Conservation (phyloP, 768 basidiomycete genomes). For the Aureoboletus auriporus region DNA sequence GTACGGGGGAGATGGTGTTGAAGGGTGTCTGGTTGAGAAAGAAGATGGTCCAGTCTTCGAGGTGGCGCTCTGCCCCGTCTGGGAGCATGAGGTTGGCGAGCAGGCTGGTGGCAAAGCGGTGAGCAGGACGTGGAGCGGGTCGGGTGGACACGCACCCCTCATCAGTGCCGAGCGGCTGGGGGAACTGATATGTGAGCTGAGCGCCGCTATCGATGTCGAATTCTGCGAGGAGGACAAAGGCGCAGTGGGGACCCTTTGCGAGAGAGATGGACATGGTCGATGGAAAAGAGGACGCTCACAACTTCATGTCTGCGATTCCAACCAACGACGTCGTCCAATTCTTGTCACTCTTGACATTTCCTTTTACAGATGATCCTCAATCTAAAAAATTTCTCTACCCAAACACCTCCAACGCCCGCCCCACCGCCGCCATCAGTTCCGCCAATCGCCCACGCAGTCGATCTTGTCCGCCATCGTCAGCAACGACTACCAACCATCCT, state of each 20-base stretch:
- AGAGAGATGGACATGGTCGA: slow-evolving; percentile 7
- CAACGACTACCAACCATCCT: neutral
- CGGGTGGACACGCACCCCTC: slow-evolving; percentile 63
- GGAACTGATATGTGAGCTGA: slow-evolving; percentile 93
- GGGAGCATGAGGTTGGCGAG: slow-evolving; percentile 98
- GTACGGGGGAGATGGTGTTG: slow-evolving; percentile 80
- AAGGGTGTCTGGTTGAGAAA: slow-evolving; percentile 93
- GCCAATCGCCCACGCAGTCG: slow-evolving; percentile 17
- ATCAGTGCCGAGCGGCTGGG: slow-evolving; percentile 90
- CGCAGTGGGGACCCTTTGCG: slow-evolving; percentile 70
- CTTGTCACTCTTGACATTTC: slow-evolving; percentile 17
- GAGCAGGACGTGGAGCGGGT: neutral
- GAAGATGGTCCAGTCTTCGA: slow-evolving; percentile 98
- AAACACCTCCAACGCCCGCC: slow-evolving; percentile 24
- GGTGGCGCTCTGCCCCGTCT: slow-evolving; percentile 92
- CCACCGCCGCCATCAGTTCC: slow-evolving; percentile 26
- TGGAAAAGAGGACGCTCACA: neutral
- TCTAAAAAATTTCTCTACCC: too few relatives aligned
- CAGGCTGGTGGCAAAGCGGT: slow-evolving; percentile 45
- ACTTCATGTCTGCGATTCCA: slow-evolving; percentile 7
- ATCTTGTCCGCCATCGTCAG: slow-evolving; percentile 13
- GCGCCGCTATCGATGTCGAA: slow-evolving; percentile 97
- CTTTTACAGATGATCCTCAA: too few relatives aligned
- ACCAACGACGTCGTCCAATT: slow-evolving; percentile 12
- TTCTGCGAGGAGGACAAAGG: slow-evolving; percentile 95